phyloP scores from a whole-genome alignment of 768 basidiomycete genomes.

The Tricholoma sp. region DNA sequence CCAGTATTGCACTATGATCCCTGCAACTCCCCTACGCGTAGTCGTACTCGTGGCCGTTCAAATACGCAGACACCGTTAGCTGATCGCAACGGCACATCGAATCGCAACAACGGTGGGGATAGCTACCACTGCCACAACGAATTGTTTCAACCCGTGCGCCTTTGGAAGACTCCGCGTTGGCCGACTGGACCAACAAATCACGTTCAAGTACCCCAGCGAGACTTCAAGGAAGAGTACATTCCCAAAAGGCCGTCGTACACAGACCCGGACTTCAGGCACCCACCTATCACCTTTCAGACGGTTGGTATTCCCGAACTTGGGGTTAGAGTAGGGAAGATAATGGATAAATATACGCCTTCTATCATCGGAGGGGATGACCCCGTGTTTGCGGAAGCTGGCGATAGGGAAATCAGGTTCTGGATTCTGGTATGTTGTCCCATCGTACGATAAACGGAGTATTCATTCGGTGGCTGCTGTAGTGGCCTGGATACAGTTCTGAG shows the following conservation, averaged over 20 bases:
- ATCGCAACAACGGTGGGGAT: neutral
- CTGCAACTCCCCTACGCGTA: slow-evolving; percentile 1
- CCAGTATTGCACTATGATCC: slow-evolving; percentile 9
- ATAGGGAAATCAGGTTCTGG: slow-evolving; percentile 30
- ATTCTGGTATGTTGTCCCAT: slow-evolving; percentile 24
- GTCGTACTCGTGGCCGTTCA: slow-evolving; percentile 4
- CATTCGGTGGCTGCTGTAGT: slow-evolving; percentile 24
- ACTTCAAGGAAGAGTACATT: slow-evolving; percentile 14
- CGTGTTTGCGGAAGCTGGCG: slow-evolving; percentile 13
- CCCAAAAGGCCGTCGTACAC: slow-evolving; percentile 4
- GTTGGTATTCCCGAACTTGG: slow-evolving; percentile 24
- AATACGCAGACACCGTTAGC: slow-evolving; percentile 2
- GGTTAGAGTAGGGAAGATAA: slow-evolving; percentile 24
- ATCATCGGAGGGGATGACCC: slow-evolving; percentile 18
- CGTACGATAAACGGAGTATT: neutral
- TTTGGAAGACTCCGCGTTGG: neutral
- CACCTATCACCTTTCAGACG: slow-evolving; percentile 27
- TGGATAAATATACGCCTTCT: slow-evolving; percentile 12
- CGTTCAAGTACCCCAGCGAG: slow-evolving; percentile 20
- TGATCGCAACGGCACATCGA: neutral
- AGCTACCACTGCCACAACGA: slow-evolving; percentile 2
- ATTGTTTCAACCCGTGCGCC: neutral
- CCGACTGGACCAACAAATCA: slow-evolving; percentile 22
- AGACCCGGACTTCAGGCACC: slow-evolving; percentile 16
- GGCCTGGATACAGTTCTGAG: slow-evolving; percentile 42